These are phyloP conservation scores for Cladosporium velox DNA, from an alignment of 2,329 filamentous ascomycete species.

Conservation along the genomic window DNA sequence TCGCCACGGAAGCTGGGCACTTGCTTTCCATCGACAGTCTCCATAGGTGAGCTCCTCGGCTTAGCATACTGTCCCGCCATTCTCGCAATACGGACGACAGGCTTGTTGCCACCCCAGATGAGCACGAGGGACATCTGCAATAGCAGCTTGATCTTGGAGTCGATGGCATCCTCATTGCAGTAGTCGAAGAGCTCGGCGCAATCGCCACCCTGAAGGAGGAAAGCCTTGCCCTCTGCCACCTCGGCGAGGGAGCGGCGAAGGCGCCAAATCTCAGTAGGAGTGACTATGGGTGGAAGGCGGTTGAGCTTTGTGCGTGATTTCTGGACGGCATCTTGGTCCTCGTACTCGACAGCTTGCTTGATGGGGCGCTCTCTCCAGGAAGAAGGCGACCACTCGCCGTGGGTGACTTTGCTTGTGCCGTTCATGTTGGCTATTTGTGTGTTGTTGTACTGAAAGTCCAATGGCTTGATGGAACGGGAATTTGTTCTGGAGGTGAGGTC, in stretches of 20 bases:
- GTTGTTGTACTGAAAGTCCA: background rate
- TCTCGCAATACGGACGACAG: constrained; percentile 88
- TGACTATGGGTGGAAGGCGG: constrained; percentile 74
- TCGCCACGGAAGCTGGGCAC: constrained; percentile 92
- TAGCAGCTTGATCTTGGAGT: constrained; percentile 94
- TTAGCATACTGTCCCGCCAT: constrained; percentile 99
- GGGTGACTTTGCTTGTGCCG: background rate
- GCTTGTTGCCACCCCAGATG: constrained; percentile 80
- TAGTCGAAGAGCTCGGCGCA: constrained; percentile 98
- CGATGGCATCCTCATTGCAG: constrained; percentile 84
- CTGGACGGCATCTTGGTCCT: constrained; percentile 60
- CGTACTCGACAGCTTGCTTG: constrained; percentile 73
- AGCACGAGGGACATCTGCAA: constrained; percentile 96
- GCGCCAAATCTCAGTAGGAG: constrained; percentile 75
- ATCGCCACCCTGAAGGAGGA: constrained; percentile 93
- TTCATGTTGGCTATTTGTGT: constrained; percentile 17
- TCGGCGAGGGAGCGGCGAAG: constrained; percentile 78
- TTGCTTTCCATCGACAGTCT: constrained; percentile 75
- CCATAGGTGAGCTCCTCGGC: constrained; percentile 83
- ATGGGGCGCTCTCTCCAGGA: constrained; percentile 79
- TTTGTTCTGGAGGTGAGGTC: background rate
- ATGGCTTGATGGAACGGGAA: background rate
- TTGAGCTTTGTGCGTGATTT: constrained; percentile 65
- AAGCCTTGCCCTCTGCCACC: constrained; percentile 86
- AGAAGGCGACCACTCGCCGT: constrained; percentile 56